Evolutionary conservation across 495 filamentous ascomycete species (phyloP).

Genomic region (Penicillium coprophilum): DNA sequence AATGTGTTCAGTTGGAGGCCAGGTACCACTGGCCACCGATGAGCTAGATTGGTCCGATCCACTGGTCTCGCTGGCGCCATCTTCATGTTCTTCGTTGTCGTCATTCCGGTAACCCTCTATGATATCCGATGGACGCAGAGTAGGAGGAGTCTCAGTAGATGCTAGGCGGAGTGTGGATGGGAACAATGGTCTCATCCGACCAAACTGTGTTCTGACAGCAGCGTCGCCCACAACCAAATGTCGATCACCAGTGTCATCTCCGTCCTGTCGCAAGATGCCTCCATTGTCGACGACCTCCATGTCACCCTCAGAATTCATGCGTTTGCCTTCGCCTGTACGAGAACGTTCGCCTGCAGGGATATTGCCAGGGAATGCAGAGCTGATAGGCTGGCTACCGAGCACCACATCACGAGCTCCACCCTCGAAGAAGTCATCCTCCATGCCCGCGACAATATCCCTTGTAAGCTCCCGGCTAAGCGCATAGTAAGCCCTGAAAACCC

Average conservation of each 20-base stretch:
- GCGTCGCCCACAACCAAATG: conserved; percentile 49
- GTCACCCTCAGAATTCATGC: conserved; percentile 56
- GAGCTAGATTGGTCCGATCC: conserved; percentile 31
- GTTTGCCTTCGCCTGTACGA: conserved; percentile 64
- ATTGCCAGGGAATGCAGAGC: conserved; percentile 65
- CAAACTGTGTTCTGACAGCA: conserved; percentile 45
- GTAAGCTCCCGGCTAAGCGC: conserved; percentile 82
- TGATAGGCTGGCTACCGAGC: conserved; percentile 73
- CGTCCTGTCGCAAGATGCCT: conserved; percentile 47
- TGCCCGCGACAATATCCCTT: conserved; percentile 73
- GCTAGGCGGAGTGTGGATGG: conserved; percentile 35
- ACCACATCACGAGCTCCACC: conserved; percentile 73
- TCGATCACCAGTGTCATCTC: conserved; percentile 49
- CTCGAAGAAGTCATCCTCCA: conserved; percentile 77
- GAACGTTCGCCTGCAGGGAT: conserved; percentile 60
- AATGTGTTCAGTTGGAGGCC: conserved; percentile 44
- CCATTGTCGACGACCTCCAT: conserved; percentile 57
- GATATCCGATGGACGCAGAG: conserved; percentile 8
- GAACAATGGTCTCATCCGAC: conserved; percentile 40
- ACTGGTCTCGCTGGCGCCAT: conserved; percentile 28
- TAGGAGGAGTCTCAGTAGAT: conserved; percentile 16
- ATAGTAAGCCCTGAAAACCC: conserved; percentile 89
- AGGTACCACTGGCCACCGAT: conserved; percentile 34
- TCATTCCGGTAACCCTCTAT: conserved; percentile 29
- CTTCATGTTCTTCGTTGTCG: conserved; percentile 29